Conservation (phyloP, 2,329 filamentous ascomycete species). For the Colletotrichum kahawae region DNA sequence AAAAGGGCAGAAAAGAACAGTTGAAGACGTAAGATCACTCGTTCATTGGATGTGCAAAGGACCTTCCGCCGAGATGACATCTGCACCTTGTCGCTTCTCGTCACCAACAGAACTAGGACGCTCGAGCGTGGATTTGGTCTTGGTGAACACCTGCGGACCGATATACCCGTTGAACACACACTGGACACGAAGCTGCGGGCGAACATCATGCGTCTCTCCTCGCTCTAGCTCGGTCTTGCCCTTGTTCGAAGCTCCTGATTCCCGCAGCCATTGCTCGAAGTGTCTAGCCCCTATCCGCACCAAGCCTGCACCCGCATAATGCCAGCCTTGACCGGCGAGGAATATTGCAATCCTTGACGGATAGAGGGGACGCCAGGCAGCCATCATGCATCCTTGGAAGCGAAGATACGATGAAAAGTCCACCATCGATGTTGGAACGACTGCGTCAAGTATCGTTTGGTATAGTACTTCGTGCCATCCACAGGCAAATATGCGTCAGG, state of each 20-base stretch:
- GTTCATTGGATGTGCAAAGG: background rate
- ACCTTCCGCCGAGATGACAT: slow-evolving; percentile 15
- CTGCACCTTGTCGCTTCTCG: slow-evolving; percentile 13
- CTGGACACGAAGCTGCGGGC: background rate
- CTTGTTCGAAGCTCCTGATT: background rate
- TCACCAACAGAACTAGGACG: slow-evolving; percentile 17
- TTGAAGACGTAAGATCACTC: background rate
- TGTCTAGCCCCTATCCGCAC: background rate
- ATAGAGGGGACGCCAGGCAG: background rate
- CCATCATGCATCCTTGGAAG: background rate
- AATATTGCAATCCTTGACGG: background rate
- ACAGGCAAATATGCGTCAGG: background rate
- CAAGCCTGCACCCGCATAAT: background rate
- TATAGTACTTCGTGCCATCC: slow-evolving; percentile 19
- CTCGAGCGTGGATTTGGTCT: background rate
- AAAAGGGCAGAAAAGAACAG: background rate
- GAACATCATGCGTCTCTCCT: background rate
- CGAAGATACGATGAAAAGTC: background rate
- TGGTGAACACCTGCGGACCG: slow-evolving; percentile 12
- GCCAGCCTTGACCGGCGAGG: background rate
- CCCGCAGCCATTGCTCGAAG: background rate
- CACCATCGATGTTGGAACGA: background rate
- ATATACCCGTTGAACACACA: background rate
- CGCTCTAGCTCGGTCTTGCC: background rate
- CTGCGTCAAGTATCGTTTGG: slow-evolving; percentile 12